Percentiles rank a stretch among this genome's conserved stretches.
Conservation (phyloP, 1,284 basidiomycete species). For the Gastroboletus turbinatus region DNA sequence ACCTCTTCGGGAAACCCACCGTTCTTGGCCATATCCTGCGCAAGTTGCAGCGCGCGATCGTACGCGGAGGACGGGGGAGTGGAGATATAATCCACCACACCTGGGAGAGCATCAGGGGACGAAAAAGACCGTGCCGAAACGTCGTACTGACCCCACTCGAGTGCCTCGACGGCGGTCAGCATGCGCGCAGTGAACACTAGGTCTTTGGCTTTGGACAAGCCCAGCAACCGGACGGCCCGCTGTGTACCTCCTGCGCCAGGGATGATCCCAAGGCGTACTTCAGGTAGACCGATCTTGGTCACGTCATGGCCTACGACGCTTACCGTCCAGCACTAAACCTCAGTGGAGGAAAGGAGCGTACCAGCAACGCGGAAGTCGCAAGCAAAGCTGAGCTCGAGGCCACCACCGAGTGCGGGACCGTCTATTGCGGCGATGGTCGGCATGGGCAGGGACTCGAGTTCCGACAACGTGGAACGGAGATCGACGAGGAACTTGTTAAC, state of each 20-base stretch:
- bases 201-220: conserved; percentile 83
- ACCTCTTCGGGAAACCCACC: conserved; percentile 44
- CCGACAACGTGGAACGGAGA: conserved; percentile 70
- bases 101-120: conserved; percentile 38
- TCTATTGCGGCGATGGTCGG: conserved; percentile 93
- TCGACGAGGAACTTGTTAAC: conserved; percentile 80
- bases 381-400: conserved; percentile 82
- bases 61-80: conserved; percentile 55
- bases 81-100: conserved; percentile 80
- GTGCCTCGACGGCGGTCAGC: conserved; percentile 63
- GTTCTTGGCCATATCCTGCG: conserved; percentile 64
- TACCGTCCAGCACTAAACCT: background rate
- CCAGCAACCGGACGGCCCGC: conserved; percentile 79
- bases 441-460: conserved; percentile 78
- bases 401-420: conserved; percentile 90
- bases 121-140: background rate
- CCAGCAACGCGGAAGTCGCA: conserved; percentile 89
- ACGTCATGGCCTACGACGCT: conserved; percentile 47
- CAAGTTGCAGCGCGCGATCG: conserved; percentile 66
- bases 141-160: conserved; percentile 64
- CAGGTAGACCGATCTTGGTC: conserved; percentile 72
- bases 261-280: conserved; percentile 85
- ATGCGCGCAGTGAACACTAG: conserved; percentile 69
- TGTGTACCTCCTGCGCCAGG: conserved; percentile 96
- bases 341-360: conserved; percentile 27